Base-by-base conservation (phyloP, 768 basidiomycete species). In the Termitomyces sp. region DNA sequence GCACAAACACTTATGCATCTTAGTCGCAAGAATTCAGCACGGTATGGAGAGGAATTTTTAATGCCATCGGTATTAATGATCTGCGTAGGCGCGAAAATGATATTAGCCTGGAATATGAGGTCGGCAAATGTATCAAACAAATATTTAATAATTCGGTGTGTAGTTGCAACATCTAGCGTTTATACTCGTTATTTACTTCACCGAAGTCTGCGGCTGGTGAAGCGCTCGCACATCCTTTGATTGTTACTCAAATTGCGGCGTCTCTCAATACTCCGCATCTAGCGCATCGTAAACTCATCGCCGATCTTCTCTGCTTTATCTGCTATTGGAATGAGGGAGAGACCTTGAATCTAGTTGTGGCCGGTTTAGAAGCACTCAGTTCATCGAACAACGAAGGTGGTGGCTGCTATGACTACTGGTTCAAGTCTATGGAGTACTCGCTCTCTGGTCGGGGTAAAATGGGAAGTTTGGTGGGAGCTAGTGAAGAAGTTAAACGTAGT, bases 401-500 rank as follows among this genome's bases (percentile, higher is more conserved):
- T 23, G 82, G 83, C 35, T 82, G 77, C 55, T 98, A 93, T 70
- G 87, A 86, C 61, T 94, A 85, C 66, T 98, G 94, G 95, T 91
- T 98, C 69, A 88, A 86, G 64, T 88, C 87, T 0, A 76, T 96
- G 63, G 89, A 93, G 64, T 74, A 75, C 30, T 84, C 84, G 3
- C 78, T 98, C 18, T 81, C 85, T 50, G 95, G 95, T 2, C 78
- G 94, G 57, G 96, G 96, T 1, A 89, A 87, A 70, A 95, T 98
- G 93, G 96, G 96, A 1, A 97, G 91, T 69, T 72, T 91, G 43
- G 96, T 99, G 8, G 97, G 97, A 0, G 93, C 94, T 26, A 96
- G 95, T 65, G 92, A 95, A 14, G 95, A 98, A 64, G 83, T 95
- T 57, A 82, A 82, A 71, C 85, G 83, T 59, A 76, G 80, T 60